phyloP scores from a whole-genome alignment of 805 yeast species.

The Blastobotrys muscicola region DNA sequence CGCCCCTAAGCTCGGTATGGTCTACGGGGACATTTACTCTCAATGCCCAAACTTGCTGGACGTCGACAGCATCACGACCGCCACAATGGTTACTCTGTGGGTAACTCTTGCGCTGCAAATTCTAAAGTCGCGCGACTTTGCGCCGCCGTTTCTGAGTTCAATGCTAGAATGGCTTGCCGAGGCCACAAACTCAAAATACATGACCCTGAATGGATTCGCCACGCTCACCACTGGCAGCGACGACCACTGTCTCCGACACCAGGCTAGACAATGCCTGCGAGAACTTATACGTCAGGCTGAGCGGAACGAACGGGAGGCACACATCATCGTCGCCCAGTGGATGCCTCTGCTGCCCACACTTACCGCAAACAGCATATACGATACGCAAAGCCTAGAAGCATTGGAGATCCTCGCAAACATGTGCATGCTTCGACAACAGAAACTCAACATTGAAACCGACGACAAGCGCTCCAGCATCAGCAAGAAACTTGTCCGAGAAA shows the following conservation, averaged over 20 bases:
- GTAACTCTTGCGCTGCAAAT: background rate
- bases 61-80: background rate
- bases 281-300: constrained; percentile 2
- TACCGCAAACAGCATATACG: constrained; percentile 5
- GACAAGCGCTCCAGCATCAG: background rate
- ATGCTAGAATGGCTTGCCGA: constrained; percentile 3
- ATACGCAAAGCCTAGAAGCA: constrained; percentile 1
- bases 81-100: background rate
- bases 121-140: background rate
- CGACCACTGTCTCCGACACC: background rate
- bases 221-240: background rate
- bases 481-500: constrained; percentile 5
- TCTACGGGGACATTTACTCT: too few species aligned
- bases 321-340: constrained; percentile 5
- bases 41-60: background rate
- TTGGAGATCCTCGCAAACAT: constrained; percentile 5
- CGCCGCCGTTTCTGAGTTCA: background rate
- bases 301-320: background rate
- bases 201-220: constrained; percentile 4
- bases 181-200: background rate
- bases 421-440: constrained; percentile 2
- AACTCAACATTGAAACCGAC: background rate
- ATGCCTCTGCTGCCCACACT: constrained; percentile 4
- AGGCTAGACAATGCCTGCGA: constrained; percentile 3
- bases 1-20: too few species aligned